These are phyloP conservation scores for Clarireedia sp. DNA, from an alignment of 2,329 filamentous ascomycete species.

Conservation along the genomic window DNA sequence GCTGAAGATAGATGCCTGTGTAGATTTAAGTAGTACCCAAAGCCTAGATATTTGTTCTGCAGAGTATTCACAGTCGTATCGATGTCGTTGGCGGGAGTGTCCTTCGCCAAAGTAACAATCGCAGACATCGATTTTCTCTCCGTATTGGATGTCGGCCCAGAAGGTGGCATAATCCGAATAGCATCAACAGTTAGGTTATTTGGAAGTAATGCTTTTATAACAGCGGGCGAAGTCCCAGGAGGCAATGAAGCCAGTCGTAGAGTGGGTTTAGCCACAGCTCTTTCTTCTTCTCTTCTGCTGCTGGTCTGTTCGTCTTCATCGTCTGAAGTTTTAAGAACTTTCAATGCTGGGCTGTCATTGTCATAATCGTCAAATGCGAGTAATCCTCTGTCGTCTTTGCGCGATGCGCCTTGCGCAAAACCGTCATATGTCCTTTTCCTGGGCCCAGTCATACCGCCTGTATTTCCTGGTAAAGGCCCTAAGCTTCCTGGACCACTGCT, in stretches of 20 bases:
- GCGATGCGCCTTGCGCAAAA: slow-evolving; percentile 30
- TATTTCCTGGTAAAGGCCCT: slow-evolving; percentile 43
- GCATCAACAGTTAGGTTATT: slow-evolving; percentile 59
- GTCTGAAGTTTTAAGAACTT: slow-evolving; percentile 29
- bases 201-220: slow-evolving; percentile 52
- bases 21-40: slow-evolving; percentile 71
- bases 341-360: slow-evolving; percentile 19
- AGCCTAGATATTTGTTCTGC: slow-evolving; percentile 79
- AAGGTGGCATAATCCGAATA: slow-evolving; percentile 59
- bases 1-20: slow-evolving; percentile 77
- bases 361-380: slow-evolving; percentile 30
- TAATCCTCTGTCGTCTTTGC: slow-evolving; percentile 27
- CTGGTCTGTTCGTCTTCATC: slow-evolving; percentile 33
- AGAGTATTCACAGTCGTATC: slow-evolving; percentile 70
- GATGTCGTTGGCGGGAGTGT: slow-evolving; percentile 76
- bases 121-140: slow-evolving; percentile 69
- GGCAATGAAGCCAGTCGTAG: slow-evolving; percentile 54
- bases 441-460: slow-evolving; percentile 24
- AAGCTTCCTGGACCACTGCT: slow-evolving; percentile 54
- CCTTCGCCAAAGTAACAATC: slow-evolving; percentile 72
- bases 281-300: slow-evolving; percentile 42
- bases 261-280: slow-evolving; percentile 52
- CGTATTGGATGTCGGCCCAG: slow-evolving; percentile 39
- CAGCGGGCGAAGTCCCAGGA: slow-evolving; percentile 49
- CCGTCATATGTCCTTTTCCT: slow-evolving; percentile 49